A percentile compares a stretch with the other conserved stretches of the same genome.
These are phyloP conservation scores for Aspergillus novofumigatus DNA, from an alignment of 2,329 filamentous ascomycete genomes.

Conservation along the genomic window DNA sequence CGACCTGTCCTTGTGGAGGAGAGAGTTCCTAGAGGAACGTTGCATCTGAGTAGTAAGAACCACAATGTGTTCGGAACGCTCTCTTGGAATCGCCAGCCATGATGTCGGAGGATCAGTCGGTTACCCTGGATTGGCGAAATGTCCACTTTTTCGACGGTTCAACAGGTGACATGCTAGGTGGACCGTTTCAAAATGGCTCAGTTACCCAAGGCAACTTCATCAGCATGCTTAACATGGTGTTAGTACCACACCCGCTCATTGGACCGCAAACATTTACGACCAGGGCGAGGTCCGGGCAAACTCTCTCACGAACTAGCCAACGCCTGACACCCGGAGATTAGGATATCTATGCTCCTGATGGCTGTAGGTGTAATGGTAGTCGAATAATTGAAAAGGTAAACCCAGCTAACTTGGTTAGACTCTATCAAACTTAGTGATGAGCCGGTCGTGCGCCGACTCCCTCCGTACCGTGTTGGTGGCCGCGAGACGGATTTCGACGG, in stretches of 20 bases:
- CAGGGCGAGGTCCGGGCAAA: not conserved
- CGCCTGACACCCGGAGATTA: not conserved
- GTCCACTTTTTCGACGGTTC: slow-evolving; percentile 7
- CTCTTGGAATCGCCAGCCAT: too few relatives aligned
- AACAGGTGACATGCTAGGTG: slow-evolving; percentile 7
- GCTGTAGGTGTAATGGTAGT: not conserved
- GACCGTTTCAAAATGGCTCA: slow-evolving; percentile 8
- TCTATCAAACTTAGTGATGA: slow-evolving; percentile 5
- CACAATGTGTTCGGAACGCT: too few relatives aligned
- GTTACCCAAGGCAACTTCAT: slow-evolving; percentile 10
- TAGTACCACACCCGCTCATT: not conserved
- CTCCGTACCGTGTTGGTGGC: not conserved
- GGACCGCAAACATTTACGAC: not conserved
- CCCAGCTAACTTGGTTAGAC: slow-evolving; percentile 4
- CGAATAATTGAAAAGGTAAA: slow-evolving; percentile 1
- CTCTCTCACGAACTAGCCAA: not conserved
- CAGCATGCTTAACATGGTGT: slow-evolving; percentile 7
- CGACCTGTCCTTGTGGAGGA: too few relatives aligned
- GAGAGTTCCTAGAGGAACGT: too few relatives aligned
- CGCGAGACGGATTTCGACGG: not conserved
- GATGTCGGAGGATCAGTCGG: too few relatives aligned
- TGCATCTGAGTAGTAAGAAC: too few relatives aligned
- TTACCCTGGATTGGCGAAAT: slow-evolving; percentile 2
- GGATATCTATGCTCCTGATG: not conserved
- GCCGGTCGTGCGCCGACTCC: slow-evolving; percentile 3